Base-by-base conservation (phyloP, 352 stramenopile genomes). In the Pythium diclinum region DNA sequence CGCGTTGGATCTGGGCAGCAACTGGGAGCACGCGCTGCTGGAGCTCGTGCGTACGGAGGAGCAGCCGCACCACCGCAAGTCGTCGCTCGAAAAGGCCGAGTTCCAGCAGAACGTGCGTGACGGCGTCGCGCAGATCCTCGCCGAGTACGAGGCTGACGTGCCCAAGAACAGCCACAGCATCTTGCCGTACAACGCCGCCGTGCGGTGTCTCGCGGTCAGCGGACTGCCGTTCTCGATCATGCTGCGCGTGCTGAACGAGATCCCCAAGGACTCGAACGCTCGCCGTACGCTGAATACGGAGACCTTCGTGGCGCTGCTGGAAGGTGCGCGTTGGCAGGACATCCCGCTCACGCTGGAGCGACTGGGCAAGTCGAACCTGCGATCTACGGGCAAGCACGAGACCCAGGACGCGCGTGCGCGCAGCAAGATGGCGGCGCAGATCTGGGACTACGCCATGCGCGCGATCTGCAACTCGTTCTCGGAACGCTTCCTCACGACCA, bases 381-480 rank as follows among this genome's bases (percentile, higher is more conserved):
- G 40, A 72, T 14, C 72, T 86, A 17, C 19, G 28, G 6, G 21
- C 25, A 46, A 23, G 30, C 17, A 51, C 8, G 59, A 59, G 46
- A 36, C 55, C 16, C 61, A 30, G 5, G 55, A 55, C 7, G 42
- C 21, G 23, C 49, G 59, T 25, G 55, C 63, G 32, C 63, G 68
- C 16, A 87, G 78, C 57, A 59, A 71, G n/a, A 67, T 72, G 54
- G 73, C 88, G 10, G 65, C 69, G 32, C 38, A 46, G 52, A 63
- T 91, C 14, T 92, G 84, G 84, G 48, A 78, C 46, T 81, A 74
- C 25, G 63, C 80, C 28, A 89, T 91, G 80, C 84, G 81, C 47
- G 74, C 80, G 10, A 58, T 91, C 30, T 47, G 78, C 32, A 77
- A 88, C 74, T 89, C 83, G 32, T 84, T 83, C 67, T 80, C 72